These are phyloP conservation scores for Podospora pseudocomata DNA, from an alignment of 495 filamentous ascomycete genomes.

Conservation along the genomic window DNA sequence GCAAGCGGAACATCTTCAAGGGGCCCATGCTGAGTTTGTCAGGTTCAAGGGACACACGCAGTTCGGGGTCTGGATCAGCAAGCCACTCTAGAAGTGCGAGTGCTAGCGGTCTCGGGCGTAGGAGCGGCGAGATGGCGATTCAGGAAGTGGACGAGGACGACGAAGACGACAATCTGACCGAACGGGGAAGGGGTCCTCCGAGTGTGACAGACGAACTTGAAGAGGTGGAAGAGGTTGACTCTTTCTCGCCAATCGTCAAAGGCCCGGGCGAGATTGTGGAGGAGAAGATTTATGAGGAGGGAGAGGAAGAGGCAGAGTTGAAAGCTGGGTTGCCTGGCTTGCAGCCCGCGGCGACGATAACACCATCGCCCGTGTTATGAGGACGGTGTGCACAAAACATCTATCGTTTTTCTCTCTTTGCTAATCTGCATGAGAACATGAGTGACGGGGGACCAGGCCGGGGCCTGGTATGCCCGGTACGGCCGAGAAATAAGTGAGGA, in stretches of 20 bases:
- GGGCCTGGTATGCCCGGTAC: not conserved
- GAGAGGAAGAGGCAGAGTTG: constrained; percentile 25
- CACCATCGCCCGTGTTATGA: not conserved
- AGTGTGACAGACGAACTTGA: constrained; percentile 32
- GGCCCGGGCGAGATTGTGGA: constrained; percentile 51
- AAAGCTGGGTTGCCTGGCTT: constrained; percentile 3
- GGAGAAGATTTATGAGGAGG: constrained; percentile 51
- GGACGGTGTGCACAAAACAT: not conserved
- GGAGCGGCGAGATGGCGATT: constrained; percentile 69
- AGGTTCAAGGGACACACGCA: constrained; percentile 9
- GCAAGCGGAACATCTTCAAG: constrained; percentile 86
- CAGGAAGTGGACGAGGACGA: constrained; percentile 82
- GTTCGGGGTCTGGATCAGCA: constrained; percentile 30
- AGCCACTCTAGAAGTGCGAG: constrained; percentile 50
- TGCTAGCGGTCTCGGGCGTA: constrained; percentile 47
- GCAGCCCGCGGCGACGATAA: constrained; percentile 20
- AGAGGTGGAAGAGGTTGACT: constrained; percentile 64
- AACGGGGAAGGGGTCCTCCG: not conserved
- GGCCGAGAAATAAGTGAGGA: not conserved
- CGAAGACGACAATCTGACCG: constrained; percentile 25
- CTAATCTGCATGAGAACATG: constrained; percentile 6
- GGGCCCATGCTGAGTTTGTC: constrained; percentile 63
- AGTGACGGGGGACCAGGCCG: not conserved
- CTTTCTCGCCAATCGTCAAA: constrained; percentile 53
- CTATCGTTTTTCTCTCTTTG: constrained; percentile 3